Percentiles rank a stretch among this genome's conserved stretches.
Evolutionary conservation across 805 yeast species (phyloP).

Genomic region (Lachancea waltii): DNA sequence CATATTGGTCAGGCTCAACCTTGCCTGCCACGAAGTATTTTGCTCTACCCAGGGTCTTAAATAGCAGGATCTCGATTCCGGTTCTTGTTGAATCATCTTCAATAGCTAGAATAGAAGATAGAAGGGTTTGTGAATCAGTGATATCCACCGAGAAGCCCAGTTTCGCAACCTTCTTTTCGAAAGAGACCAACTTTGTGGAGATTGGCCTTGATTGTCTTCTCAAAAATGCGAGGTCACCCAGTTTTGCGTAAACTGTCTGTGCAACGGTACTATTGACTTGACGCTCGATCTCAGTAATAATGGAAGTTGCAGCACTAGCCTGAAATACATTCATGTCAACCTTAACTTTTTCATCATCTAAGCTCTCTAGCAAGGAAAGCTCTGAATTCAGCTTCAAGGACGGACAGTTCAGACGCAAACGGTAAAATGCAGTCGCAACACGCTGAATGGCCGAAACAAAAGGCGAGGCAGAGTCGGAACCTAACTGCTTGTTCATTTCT

Average conservation of each 20-base stretch:
- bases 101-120: constrained; percentile 60
- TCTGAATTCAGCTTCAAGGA: constrained; percentile 27
- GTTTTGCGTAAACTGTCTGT: constrained; percentile 59
- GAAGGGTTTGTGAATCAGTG: constrained; percentile 61
- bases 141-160: constrained; percentile 69
- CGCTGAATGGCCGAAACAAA: constrained; percentile 16
- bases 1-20: constrained; percentile 68
- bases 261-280: constrained; percentile 85
- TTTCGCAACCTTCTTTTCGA: constrained; percentile 61
- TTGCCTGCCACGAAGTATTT: constrained; percentile 86
- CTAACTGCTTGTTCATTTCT: constrained; percentile 18
- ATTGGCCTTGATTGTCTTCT: constrained; percentile 87
- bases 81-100: constrained; percentile 56
- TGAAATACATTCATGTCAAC: constrained; percentile 69
- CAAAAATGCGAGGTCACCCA: constrained; percentile 77
- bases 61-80: constrained; percentile 71
- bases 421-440: constrained; percentile 24
- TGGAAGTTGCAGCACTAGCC: constrained; percentile 45
- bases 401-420: constrained; percentile 19
- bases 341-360: constrained; percentile 79
- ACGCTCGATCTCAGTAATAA: constrained; percentile 69
- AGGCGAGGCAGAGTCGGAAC: constrained; percentile 7
- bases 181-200: constrained; percentile 68
- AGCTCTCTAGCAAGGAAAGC: constrained; percentile 64
- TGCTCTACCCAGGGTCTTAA: constrained; percentile 78